phyloP scores from a whole-genome alignment of 495 filamentous ascomycete genomes.

The Aspergillus ostianus region DNA sequence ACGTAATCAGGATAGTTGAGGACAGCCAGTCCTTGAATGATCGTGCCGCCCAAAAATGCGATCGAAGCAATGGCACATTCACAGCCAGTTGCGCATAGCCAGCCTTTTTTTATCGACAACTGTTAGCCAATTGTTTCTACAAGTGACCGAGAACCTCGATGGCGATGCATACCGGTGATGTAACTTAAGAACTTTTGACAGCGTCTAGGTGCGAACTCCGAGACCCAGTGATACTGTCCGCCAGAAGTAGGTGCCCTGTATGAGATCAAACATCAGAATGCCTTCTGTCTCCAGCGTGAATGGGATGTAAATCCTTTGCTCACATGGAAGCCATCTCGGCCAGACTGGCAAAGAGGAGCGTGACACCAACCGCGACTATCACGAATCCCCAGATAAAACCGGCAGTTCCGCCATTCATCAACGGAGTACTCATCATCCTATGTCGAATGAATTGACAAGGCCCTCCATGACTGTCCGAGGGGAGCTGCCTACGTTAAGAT shows the following conservation, averaged over 20 bases:
- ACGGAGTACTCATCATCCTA: conserved; percentile 40
- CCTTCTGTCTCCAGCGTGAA: neutral
- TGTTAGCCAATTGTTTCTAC: neutral
- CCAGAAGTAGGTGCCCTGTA: conserved; percentile 48
- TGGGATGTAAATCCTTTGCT: neutral
- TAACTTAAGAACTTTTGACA: conserved; percentile 59
- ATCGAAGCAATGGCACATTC: conserved; percentile 53
- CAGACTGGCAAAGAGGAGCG: conserved; percentile 50
- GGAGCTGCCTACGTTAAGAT: conserved; percentile 38
- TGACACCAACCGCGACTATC: conserved; percentile 44
- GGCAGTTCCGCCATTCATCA: conserved; percentile 56
- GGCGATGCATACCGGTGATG: conserved; percentile 42
- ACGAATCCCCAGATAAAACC: conserved; percentile 59
- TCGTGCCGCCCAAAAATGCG: conserved; percentile 53
- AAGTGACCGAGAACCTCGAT: neutral
- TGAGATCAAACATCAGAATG: neutral
- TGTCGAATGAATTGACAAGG: conserved; percentile 8
- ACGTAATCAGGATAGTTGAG: conserved; percentile 47
- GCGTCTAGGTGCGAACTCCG: conserved; percentile 52
- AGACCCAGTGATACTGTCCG: conserved; percentile 60
- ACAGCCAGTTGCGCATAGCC: conserved; percentile 62
- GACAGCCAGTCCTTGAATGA: conserved; percentile 59
- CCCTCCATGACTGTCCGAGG: neutral
- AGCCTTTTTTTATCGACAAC: conserved; percentile 36
- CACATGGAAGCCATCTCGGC: conserved; percentile 60